Evolutionary conservation across 257 asterid genomes (phyloP).

Genomic region (Apocynum venetum): DNA sequence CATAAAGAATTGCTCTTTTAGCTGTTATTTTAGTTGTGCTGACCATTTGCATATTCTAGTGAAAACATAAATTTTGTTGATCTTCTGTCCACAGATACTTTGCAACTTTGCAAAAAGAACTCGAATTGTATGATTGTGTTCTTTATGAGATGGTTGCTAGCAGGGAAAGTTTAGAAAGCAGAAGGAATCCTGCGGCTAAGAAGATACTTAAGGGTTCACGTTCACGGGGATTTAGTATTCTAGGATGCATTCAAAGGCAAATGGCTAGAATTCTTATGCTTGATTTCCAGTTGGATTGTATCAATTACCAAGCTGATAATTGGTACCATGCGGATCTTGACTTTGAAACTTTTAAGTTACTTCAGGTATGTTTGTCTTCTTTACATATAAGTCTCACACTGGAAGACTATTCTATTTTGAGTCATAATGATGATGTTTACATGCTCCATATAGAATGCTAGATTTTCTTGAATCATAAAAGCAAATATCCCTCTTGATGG

Average conservation of each 20-base stretch:
- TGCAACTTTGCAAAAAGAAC: conserved; percentile 60
- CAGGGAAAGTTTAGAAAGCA: conserved; percentile 77
- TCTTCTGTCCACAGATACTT: conserved; percentile 61
- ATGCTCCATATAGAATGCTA: not conserved
- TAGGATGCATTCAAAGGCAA: conserved; percentile 90
- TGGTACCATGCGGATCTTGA: conserved; percentile 99
- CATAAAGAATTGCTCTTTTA: not conserved
- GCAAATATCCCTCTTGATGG: not conserved
- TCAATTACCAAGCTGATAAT: conserved; percentile 78
- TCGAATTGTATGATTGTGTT: conserved; percentile 74
- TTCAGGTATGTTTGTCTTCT: conserved; percentile 59
- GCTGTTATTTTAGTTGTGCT: too few relatives aligned
- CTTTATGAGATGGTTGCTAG: conserved; percentile 98
- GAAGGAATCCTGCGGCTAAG: conserved; percentile 48
- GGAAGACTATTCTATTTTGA: not conserved
- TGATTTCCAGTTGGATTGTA: conserved; percentile 91
- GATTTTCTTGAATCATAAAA: not conserved
- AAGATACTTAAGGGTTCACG: conserved; percentile 50
- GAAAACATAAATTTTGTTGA: conserved; percentile 2
- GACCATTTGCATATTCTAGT: not conserved
- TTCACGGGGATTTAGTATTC: conserved; percentile 60
- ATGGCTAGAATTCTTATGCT: conserved; percentile 79
- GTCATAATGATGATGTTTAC: not conserved
- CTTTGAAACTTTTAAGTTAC: conserved; percentile 83
- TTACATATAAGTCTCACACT: not conserved